These are phyloP conservation scores for Zygoascus tannicola DNA, from an alignment of 805 yeast species.

Conservation along the genomic window DNA sequence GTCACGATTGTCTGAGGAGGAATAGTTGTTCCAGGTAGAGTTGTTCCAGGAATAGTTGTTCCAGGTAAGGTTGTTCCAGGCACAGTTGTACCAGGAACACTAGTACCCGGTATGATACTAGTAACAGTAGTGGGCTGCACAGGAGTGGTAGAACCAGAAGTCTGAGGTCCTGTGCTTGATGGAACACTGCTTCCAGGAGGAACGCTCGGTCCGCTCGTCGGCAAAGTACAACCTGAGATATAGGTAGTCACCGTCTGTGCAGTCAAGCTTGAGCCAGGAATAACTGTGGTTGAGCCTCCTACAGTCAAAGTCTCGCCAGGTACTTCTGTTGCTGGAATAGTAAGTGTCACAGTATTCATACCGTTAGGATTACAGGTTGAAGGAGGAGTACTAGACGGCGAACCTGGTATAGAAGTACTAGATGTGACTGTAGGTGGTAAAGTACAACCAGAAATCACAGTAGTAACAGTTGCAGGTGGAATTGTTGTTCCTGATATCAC, in stretches of 20 bases:
- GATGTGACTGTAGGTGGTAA: slow-evolving; percentile 2
- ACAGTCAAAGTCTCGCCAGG: slow-evolving; percentile 9
- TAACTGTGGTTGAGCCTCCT: slow-evolving; percentile 7
- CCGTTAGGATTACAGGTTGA: slow-evolving; percentile 7
- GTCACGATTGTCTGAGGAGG: slow-evolving; percentile 8
- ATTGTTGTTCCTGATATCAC: slow-evolving; percentile 11
- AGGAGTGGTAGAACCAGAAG: background rate
- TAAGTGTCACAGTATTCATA: slow-evolving; percentile 8
- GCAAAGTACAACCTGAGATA: background rate
- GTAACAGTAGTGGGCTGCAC: background rate
- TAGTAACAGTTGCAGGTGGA: slow-evolving; percentile 8
- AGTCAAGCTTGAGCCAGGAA: background rate
- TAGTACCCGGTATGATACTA: slow-evolving; percentile 12
- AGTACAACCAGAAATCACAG: slow-evolving; percentile 5
- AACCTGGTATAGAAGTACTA: background rate
- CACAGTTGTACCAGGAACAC: slow-evolving; percentile 12
- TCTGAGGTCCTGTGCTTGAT: background rate
- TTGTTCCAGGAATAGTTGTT: slow-evolving; percentile 3
- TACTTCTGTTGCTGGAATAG: slow-evolving; percentile 13
- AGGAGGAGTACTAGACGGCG: background rate
- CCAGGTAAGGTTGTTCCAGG: slow-evolving; percentile 8
- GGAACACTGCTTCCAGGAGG: too few relatives aligned
- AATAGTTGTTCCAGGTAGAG: slow-evolving; percentile 13
- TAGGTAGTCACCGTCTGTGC: background rate
- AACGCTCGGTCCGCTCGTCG: background rate